These are phyloP conservation scores for Ustilago nuda DNA, from an alignment of 1,284 basidiomycete genomes.

Conservation along the genomic window DNA sequence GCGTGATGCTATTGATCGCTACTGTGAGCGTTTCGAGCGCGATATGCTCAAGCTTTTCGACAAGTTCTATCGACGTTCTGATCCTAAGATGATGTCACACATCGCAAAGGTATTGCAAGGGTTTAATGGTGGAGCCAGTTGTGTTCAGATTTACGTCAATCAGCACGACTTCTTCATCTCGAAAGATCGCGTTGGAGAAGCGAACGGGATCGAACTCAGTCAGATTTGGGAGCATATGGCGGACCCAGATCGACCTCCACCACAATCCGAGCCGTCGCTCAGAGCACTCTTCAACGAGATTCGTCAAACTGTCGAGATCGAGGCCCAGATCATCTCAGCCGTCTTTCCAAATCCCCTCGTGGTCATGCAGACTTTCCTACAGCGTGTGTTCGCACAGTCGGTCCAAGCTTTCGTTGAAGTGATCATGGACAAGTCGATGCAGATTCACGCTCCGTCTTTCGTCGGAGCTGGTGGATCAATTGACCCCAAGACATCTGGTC, in stretches of 20 bases:
- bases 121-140: conserved; percentile 96
- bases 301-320: conserved; percentile 88
- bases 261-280: conserved; percentile 83
- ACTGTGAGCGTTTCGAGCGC: conserved; percentile 98
- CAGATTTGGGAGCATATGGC: conserved; percentile 78
- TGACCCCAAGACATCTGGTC: conserved; percentile 31
- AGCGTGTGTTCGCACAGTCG: conserved; percentile 97
- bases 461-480: conserved; percentile 39
- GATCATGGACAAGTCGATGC: conserved; percentile 65
- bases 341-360: conserved; percentile 96
- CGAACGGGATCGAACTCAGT: conserved; percentile 74
- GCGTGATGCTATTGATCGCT: conserved; percentile 81
- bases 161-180: conserved; percentile 81
- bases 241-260: conserved; percentile 79
- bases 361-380: conserved; percentile 99
- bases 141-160: conserved; percentile 98
- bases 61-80: conserved; percentile 84
- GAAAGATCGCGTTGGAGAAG: conserved; percentile 77
- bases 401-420: conserved; percentile 67
- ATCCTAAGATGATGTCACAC: conserved; percentile 99
- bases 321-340: conserved; percentile 97
- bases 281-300: conserved; percentile 87
- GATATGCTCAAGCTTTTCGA: conserved; percentile 98
- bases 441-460: conserved; percentile 47
- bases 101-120: conserved; percentile 96